A percentile compares a stretch with the other conserved stretches of the same genome.
Evolutionary conservation across 1,284 basidiomycete species (phyloP).

Genomic region (Fomitopsis pinicola): DNA sequence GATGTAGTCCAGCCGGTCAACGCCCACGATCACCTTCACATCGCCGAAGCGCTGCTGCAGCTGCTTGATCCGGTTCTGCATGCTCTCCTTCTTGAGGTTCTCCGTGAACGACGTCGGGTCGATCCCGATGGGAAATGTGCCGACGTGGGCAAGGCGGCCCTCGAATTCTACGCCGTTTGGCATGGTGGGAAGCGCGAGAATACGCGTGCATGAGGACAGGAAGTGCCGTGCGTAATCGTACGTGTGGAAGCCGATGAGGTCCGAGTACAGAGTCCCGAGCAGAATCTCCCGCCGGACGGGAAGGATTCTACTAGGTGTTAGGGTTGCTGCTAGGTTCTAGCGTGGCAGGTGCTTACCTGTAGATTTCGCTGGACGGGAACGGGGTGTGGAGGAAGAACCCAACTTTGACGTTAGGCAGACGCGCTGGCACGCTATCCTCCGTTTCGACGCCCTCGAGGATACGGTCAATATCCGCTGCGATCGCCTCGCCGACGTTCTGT

Average conservation of each 20-base stretch:
- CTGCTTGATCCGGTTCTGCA: slow-evolving; percentile 75
- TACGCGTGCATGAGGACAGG: slow-evolving; percentile 95
- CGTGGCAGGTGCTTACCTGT: slow-evolving; percentile 60
- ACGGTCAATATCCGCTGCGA: slow-evolving; percentile 63
- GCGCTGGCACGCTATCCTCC: slow-evolving; percentile 41
- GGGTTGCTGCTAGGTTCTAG: neutral
- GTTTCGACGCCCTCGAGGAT: slow-evolving; percentile 75
- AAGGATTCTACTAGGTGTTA: slow-evolving; percentile 62
- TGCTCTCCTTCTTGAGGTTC: slow-evolving; percentile 76
- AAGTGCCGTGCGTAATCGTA: slow-evolving; percentile 99
- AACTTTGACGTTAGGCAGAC: slow-evolving; percentile 74
- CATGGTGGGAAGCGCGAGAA: slow-evolving; percentile 94
- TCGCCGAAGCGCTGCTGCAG: slow-evolving; percentile 90
- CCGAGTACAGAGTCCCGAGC: slow-evolving; percentile 92
- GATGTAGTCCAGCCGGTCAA: slow-evolving; percentile 98
- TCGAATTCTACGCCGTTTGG: slow-evolving; percentile 98
- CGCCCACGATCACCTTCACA: slow-evolving; percentile 97
- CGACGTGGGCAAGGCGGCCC: slow-evolving; percentile 92
- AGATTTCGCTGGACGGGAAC: slow-evolving; percentile 97
- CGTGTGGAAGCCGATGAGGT: slow-evolving; percentile 98
- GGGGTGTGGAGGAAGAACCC: slow-evolving; percentile 99
- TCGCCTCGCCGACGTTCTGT: slow-evolving; percentile 55
- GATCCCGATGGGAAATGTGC: slow-evolving; percentile 98
- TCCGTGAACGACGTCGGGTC: slow-evolving; percentile 85
- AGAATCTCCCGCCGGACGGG: slow-evolving; percentile 97